A percentile compares a stretch with the other conserved stretches of the same genome.
phyloP scores from a whole-genome alignment of 139 green algal species.

The Tetratostichococcus sp. region DNA sequence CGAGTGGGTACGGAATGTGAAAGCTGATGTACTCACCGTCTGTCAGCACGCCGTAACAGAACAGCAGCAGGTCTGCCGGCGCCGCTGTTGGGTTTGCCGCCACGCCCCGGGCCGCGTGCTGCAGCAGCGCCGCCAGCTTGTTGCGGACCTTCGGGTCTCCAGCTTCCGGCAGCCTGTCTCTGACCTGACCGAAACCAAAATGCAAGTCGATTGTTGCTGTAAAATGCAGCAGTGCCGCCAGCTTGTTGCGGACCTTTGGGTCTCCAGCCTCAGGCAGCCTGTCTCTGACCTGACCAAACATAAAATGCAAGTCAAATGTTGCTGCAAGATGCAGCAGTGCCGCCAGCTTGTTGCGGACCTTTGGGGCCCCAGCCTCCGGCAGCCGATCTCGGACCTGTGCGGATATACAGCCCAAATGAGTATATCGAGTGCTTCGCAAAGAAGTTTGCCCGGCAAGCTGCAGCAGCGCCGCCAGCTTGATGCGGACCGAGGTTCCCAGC shows the following conservation, averaged over 20 bases:
- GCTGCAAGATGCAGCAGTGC: constrained; percentile 76
- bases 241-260: constrained; percentile 56
- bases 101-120: constrained; percentile 58
- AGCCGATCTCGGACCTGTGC: constrained; percentile 37
- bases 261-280: too few species aligned
- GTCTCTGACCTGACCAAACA: too few species aligned
- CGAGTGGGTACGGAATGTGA: too few species aligned
- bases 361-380: constrained; percentile 42
- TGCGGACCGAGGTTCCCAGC: too few species aligned
- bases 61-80: constrained; percentile 51
- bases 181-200: too few species aligned
- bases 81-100: constrained; percentile 60
- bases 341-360: constrained; percentile 56
- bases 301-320: too few species aligned
- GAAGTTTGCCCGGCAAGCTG: too few species aligned
- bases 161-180: too few species aligned
- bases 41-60: constrained; percentile 46
- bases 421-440: too few species aligned
- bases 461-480: constrained; percentile 72
- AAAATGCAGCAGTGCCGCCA: constrained; percentile 72
- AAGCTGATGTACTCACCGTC: constrained; percentile 7
- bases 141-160: constrained; percentile 45
- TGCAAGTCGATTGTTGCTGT: too few species aligned
- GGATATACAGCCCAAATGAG: too few species aligned
- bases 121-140: constrained; percentile 72